phyloP scores from a whole-genome alignment of 2,329 filamentous ascomycete genomes.

The Apiospora marii region DNA sequence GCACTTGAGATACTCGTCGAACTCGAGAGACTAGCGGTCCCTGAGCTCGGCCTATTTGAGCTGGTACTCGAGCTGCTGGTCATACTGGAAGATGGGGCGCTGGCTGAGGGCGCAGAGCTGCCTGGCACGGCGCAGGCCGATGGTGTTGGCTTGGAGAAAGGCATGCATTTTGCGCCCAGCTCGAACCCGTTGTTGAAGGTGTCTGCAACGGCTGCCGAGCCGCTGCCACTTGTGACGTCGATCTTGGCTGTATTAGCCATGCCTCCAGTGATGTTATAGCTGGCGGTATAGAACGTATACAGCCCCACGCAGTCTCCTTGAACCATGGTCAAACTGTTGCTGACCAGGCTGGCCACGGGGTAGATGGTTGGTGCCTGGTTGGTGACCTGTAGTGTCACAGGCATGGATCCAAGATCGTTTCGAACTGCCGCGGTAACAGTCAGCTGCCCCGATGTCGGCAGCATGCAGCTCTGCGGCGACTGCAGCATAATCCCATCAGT shows the following conservation, averaged over 20 bases:
- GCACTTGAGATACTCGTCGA: slow-evolving; percentile 34
- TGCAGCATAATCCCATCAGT: slow-evolving; percentile 64
- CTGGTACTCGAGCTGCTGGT: slow-evolving; percentile 26
- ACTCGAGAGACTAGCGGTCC: slow-evolving; percentile 23
- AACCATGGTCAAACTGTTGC: slow-evolving; percentile 47
- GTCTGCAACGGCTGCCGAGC: slow-evolving; percentile 47
- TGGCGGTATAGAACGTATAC: slow-evolving; percentile 57
- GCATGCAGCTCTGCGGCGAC: slow-evolving; percentile 63
- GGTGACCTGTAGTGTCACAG: slow-evolving; percentile 51
- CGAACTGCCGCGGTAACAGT: slow-evolving; percentile 55
- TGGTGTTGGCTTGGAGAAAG: slow-evolving; percentile 47
- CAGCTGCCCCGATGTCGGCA: slow-evolving; percentile 50
- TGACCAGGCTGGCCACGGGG: slow-evolving; percentile 51
- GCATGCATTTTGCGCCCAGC: slow-evolving; percentile 53
- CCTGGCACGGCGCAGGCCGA: slow-evolving; percentile 36
- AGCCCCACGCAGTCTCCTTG: slow-evolving; percentile 53
- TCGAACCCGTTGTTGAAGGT: slow-evolving; percentile 57
- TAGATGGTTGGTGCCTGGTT: slow-evolving; percentile 51
- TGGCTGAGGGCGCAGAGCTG: neutral
- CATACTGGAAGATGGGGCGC: slow-evolving; percentile 34
- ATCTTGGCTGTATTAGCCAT: slow-evolving; percentile 54
- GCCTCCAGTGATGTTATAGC: slow-evolving; percentile 53
- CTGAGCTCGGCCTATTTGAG: slow-evolving; percentile 30
- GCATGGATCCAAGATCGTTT: slow-evolving; percentile 53
- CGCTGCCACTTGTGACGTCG: slow-evolving; percentile 52